Evolutionary conservation across 1,284 basidiomycete species (phyloP), one percentile per base, ranked within the genome.

Genomic region (Ustanciosporium gigantosporum): DNA sequence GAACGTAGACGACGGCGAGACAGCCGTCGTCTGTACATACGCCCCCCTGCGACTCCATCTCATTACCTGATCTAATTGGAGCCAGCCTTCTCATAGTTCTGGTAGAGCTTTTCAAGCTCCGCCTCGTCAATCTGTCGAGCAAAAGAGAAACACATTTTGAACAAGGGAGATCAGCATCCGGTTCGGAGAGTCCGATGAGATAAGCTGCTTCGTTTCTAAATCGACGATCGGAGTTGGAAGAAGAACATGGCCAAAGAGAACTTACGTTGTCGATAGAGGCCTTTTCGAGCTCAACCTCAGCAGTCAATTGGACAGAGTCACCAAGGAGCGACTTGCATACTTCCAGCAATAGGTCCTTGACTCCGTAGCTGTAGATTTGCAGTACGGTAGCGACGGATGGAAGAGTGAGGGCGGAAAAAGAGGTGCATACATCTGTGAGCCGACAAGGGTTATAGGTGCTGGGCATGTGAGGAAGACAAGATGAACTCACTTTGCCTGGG

Each of bases 321-420:
- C 60, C 60, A 24, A 64, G 53, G 20, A 64, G 44, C 15, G 39
- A 29, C 46, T 64, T 64, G 60, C 60, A 64, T 19, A 64, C 41
- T 11, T 64, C 60, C 13, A 64, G 46, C 11, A 58, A 44, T 4
- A 64, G 60, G 43, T 64, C 60, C 46, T 64, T 64, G 49, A 64
- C 49, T 19, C 60, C 60, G 46, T 64, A 64, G 46, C 55, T 58
- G 14, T n/a, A 29, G 11, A 29, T n/a, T n/a, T n/a, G n/a, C n/a
- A n/a, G n/a, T n/a, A n/a, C n/a, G n/a, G n/a, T n/a, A n/a, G n/a
- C n/a, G n/a, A n/a, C n/a, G n/a, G n/a, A n/a, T n/a, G n/a, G n/a
- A n/a, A n/a, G n/a, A n/a, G n/a, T n/a, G n/a, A n/a, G n/a, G n/a
- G n/a, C n/a, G n/a, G n/a, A n/a, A n/a, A n/a, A n/a, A n/a, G n/a